Percentiles rank a stretch among this genome's conserved stretches.
Evolutionary conservation across 768 basidiomycete species (phyloP).

Genomic region (Lyophyllum decastes): DNA sequence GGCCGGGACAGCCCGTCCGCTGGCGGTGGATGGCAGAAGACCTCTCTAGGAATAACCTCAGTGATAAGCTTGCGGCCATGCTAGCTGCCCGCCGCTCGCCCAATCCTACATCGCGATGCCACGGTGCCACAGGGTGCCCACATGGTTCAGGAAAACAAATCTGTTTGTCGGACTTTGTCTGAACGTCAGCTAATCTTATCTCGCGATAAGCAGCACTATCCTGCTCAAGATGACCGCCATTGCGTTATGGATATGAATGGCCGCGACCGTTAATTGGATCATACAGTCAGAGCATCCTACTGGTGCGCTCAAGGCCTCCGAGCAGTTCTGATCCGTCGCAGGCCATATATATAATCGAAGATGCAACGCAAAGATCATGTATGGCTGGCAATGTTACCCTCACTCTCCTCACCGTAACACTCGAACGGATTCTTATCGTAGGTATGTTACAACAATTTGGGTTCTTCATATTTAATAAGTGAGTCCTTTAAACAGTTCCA

Average conservation of each 20-base stretch:
- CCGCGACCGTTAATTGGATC: too few relatives aligned
- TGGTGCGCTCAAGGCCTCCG: too few relatives aligned
- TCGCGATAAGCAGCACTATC: not conserved
- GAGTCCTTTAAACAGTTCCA: slow-evolving; percentile 44
- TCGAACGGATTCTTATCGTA: slow-evolving; percentile 7
- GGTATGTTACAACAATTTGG: slow-evolving; percentile 14
- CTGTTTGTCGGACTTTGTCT: not conserved
- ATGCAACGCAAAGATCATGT: too few relatives aligned
- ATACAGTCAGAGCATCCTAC: too few relatives aligned
- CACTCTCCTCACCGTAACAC: not conserved
- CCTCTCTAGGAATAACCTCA: not conserved
- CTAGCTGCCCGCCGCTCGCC: not conserved
- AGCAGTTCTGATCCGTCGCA: too few relatives aligned
- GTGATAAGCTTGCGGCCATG: not conserved
- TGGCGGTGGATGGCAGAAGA: not conserved
- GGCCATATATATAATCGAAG: too few relatives aligned
- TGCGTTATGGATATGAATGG: too few relatives aligned
- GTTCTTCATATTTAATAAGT: not conserved
- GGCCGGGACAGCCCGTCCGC: not conserved
- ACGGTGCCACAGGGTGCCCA: not conserved
- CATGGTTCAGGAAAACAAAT: not conserved
- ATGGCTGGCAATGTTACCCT: not conserved
- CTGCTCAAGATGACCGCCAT: too few relatives aligned
- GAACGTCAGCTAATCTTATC: not conserved
- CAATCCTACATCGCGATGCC: not conserved